phyloP scores from a whole-genome alignment of 2,329 filamentous ascomycete genomes.

The Fusarium sp. region DNA sequence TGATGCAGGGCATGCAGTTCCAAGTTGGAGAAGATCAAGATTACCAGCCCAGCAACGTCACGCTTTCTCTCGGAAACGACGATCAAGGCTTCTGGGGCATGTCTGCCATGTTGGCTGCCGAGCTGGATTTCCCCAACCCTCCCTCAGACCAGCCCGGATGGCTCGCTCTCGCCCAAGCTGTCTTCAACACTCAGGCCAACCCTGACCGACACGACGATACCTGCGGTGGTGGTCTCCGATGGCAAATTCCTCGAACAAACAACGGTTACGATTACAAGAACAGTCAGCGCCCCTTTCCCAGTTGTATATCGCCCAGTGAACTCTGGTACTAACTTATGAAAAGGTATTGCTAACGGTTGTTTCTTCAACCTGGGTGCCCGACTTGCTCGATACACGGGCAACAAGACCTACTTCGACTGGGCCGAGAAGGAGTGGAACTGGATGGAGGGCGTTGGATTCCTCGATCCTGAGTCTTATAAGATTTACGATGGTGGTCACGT shows the following conservation, averaged over 20 bases:
- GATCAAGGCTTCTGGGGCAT: constrained; percentile 77
- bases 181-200: constrained; percentile 70
- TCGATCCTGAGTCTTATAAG: constrained; percentile 70
- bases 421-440: constrained; percentile 74
- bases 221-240: constrained; percentile 74
- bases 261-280: constrained; percentile 83
- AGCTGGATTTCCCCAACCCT: constrained; percentile 68
- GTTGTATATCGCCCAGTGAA: neutral
- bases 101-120: constrained; percentile 71
- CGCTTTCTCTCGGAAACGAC: constrained; percentile 69
- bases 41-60: constrained; percentile 68
- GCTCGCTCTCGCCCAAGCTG: constrained; percentile 70
- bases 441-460: constrained; percentile 66
- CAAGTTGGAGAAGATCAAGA: constrained; percentile 66
- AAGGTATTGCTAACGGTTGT: constrained; percentile 68
- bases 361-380: constrained; percentile 76
- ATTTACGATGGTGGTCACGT: constrained; percentile 70
- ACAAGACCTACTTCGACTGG: constrained; percentile 73
- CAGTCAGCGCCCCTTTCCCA: constrained; percentile 48
- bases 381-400: constrained; percentile 76
- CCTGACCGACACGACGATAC: constrained; percentile 69
- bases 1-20: constrained; percentile 64
- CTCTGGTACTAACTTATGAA: neutral
- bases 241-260: constrained; percentile 83
- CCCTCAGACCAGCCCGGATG: constrained; percentile 63